phyloP scores from a whole-genome alignment of 1,139 yeast species.

The Suhomyces choctaworum region DNA sequence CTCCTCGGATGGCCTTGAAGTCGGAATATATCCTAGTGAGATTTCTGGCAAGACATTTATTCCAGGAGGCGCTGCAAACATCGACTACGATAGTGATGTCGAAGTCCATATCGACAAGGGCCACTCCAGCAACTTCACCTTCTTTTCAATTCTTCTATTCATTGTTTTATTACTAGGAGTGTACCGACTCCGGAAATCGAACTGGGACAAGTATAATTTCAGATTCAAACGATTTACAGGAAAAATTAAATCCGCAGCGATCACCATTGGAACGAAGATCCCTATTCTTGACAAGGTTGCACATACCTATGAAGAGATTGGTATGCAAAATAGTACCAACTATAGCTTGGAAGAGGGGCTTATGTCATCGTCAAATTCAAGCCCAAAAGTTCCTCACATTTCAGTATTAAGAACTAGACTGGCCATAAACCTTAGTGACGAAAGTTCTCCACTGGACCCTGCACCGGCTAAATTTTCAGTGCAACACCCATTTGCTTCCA shows the following conservation, averaged over 20 bases:
- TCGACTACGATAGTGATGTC: conserved; percentile 21
- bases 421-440: conserved; percentile 34
- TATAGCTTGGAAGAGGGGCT: conserved; percentile 37
- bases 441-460: conserved; percentile 10
- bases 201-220: conserved; percentile 18
- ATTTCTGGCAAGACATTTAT: conserved; percentile 44
- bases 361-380: conserved; percentile 18
- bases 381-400: conserved; percentile 16
- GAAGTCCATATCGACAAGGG: conserved; percentile 22
- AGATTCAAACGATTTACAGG: conserved; percentile 19
- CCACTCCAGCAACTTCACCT: not conserved
- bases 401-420: conserved; percentile 43
- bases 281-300: conserved; percentile 8
- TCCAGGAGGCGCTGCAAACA: conserved; percentile 29
- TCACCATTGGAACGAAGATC: conserved; percentile 5
- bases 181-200: conserved; percentile 21
- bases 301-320: conserved; percentile 5
- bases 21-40: conserved; percentile 58
- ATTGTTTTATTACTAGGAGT: conserved; percentile 22
- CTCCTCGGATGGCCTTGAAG: conserved; percentile 22
- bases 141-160: conserved; percentile 20
- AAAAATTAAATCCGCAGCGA: conserved; percentile 11
- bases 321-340: conserved; percentile 21
- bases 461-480: conserved; percentile 3
- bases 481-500: not conserved